These are phyloP conservation scores for Perkinsus marinus DNA, from an alignment of 169 alveolate species.

Conservation along the genomic window DNA sequence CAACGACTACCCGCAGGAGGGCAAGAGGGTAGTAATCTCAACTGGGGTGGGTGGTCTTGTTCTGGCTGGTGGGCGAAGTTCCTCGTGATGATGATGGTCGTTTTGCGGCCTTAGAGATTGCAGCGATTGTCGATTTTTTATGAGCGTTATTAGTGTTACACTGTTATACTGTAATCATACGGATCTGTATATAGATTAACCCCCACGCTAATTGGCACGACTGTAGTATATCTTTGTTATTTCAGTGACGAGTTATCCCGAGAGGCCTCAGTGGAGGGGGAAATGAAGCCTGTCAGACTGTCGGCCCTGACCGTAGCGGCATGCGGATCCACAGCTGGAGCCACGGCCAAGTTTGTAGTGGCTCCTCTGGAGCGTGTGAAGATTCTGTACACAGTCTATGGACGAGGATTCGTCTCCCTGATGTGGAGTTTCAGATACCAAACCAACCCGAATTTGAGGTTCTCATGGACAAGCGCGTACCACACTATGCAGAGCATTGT, in stretches of 20 bases:
- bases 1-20: neutral
- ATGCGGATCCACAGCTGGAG: neutral
- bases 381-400: neutral
- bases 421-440: neutral
- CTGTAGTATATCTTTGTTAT: too few species aligned
- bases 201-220: too few species aligned
- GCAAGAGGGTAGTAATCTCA: neutral
- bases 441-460: neutral
- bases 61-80: too few species aligned
- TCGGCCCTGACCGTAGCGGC: neutral
- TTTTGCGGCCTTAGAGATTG: too few species aligned
- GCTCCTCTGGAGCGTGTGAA: neutral
- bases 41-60: neutral
- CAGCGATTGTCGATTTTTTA: too few species aligned
- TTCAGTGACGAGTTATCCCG: neutral
- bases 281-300: neutral
- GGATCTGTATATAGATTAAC: too few species aligned
- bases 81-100: too few species aligned
- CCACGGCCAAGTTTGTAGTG: neutral
- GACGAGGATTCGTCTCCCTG: neutral
- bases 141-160: too few species aligned
- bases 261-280: neutral
- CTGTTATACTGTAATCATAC: too few species aligned
- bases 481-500: neutral
- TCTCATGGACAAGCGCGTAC: neutral